These are phyloP conservation scores for Lanzia echinophila DNA, from an alignment of 2,329 filamentous ascomycete genomes.

Conservation along the genomic window DNA sequence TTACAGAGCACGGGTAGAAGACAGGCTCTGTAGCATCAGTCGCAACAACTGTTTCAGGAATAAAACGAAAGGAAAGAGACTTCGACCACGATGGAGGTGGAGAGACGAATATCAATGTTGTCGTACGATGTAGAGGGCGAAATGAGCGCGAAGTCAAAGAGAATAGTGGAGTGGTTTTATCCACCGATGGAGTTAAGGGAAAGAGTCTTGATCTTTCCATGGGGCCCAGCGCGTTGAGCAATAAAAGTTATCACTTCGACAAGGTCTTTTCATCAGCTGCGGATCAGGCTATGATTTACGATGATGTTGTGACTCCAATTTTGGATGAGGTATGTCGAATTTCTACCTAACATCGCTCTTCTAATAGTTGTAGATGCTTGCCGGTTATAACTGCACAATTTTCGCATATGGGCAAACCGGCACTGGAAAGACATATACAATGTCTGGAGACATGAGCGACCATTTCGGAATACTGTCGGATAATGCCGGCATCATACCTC, in stretches of 20 bases:
- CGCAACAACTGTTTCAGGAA: conserved; percentile 44
- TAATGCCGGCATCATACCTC: conserved; percentile 88
- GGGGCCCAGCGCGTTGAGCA: conserved; percentile 85
- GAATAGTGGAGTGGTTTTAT: conserved; percentile 89
- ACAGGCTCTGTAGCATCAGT: conserved; percentile 61
- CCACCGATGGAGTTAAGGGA: conserved; percentile 81
- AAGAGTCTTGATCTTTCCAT: conserved; percentile 80
- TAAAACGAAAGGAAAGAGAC: conserved; percentile 82
- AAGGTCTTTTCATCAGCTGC: conserved; percentile 94
- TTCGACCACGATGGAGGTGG: conserved; percentile 67
- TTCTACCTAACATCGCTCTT: background rate
- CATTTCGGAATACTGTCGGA: conserved; percentile 80
- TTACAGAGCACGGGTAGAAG: too few species aligned
- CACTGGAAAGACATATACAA: conserved; percentile 97
- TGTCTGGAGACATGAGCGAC: conserved; percentile 96
- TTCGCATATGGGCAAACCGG: conserved; percentile 98
- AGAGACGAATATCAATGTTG: conserved; percentile 96
- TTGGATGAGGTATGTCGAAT: conserved; percentile 69
- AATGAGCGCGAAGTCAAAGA: conserved; percentile 89
- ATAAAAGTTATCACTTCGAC: conserved; percentile 96
- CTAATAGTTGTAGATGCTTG: conserved; percentile 61
- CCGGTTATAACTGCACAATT: conserved; percentile 95
- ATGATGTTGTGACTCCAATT: conserved; percentile 90
- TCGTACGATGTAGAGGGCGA: conserved; percentile 87
- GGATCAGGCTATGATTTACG: conserved; percentile 88